These are phyloP conservation scores for Emergomyces orientalis DNA, from an alignment of 2,329 filamentous ascomycete genomes.

Conservation along the genomic window DNA sequence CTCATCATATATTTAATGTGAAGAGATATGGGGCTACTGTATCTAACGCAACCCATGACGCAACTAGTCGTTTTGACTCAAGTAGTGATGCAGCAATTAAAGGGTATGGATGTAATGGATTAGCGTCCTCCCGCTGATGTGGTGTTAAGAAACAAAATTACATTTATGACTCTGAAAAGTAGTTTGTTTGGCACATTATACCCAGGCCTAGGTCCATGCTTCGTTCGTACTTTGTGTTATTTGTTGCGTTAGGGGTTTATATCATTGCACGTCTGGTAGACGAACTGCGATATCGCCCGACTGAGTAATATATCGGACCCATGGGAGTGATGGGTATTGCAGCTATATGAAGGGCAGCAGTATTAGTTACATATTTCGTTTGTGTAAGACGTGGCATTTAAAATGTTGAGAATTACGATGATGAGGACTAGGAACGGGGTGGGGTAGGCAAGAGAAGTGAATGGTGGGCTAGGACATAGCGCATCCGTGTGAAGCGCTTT, in stretches of 20 bases:
- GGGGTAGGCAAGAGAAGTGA: neutral
- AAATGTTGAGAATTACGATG: constrained; percentile 5
- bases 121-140: no score
- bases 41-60: neutral
- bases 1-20: neutral
- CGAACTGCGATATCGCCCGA: constrained; percentile 93
- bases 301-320: constrained; percentile 98
- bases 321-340: constrained; percentile 95
- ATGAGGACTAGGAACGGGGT: neutral
- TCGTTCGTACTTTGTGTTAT: neutral
- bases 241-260: constrained; percentile 8
- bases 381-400: neutral
- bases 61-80: neutral
- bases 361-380: neutral
- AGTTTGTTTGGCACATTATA: neutral
- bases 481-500: neutral
- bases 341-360: constrained; percentile 46
- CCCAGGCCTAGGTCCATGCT: neutral
- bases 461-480: neutral
- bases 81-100: neutral
- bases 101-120: neutral
- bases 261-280: constrained; percentile 77
- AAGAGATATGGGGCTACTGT: neutral
- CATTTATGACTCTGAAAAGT: neutral
- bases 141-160: neutral